A percentile compares a stretch with the other conserved stretches of the same genome.
Conservation (phyloP, 177 flowering plant genomes). For the Telopea speciosissima region DNA sequence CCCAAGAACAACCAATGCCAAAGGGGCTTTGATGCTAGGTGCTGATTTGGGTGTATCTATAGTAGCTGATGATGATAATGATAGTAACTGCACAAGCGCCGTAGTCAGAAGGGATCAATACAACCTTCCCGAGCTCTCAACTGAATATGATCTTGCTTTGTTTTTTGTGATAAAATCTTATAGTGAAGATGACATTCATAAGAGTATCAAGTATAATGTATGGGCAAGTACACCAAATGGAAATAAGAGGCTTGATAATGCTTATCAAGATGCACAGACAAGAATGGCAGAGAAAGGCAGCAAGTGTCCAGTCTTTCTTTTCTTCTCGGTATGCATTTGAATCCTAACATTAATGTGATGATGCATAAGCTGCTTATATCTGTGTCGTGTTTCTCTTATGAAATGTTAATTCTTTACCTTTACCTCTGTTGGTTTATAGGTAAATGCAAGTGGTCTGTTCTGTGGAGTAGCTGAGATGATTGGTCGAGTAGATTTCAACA, state of each 20-base stretch:
- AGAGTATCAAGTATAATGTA: slow-evolving; percentile 73
- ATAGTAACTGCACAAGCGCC: slow-evolving; percentile 15
- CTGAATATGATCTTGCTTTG: slow-evolving; percentile 45
- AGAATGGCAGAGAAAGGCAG: slow-evolving; percentile 27
- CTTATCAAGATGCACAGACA: slow-evolving; percentile 47
- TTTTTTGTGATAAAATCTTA: slow-evolving; percentile 70
- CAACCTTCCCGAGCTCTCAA: slow-evolving; percentile 43
- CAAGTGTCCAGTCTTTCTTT: slow-evolving; percentile 56
- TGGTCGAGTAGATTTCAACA: slow-evolving; percentile 49
- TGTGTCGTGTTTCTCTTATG: not conserved
- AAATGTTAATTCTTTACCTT: not conserved
- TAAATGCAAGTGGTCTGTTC: slow-evolving; percentile 70
- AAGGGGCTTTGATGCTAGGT: slow-evolving; percentile 17
- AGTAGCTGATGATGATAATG: slow-evolving; percentile 16
- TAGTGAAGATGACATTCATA: slow-evolving; percentile 80
- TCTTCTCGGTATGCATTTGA: slow-evolving; percentile 48
- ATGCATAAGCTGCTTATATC: not conserved
- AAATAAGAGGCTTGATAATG: slow-evolving; percentile 61
- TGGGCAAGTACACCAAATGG: slow-evolving; percentile 89
- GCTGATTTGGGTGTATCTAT: slow-evolving; percentile 19
- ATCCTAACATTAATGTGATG: not conserved
- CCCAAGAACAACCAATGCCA: slow-evolving; percentile 31
- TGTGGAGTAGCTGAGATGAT: slow-evolving; percentile 72
- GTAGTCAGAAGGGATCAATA: slow-evolving; percentile 40
- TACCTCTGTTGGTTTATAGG: slow-evolving; percentile 26